phyloP scores from a whole-genome alignment of 345 rosid species.

The Populus pruinosa region DNA sequence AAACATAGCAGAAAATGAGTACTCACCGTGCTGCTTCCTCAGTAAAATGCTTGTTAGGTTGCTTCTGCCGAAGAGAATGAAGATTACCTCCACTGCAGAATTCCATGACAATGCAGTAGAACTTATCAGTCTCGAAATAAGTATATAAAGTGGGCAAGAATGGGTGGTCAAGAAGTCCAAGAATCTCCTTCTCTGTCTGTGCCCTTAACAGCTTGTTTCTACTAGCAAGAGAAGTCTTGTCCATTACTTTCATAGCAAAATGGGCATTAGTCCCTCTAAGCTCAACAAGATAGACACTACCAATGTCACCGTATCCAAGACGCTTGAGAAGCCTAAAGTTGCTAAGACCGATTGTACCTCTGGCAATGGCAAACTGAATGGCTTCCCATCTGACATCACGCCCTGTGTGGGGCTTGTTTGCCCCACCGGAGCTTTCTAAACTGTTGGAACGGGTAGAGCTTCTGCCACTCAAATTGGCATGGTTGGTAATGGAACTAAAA shows the following conservation, averaged over 20 bases:
- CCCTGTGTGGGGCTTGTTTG: constrained; percentile 81
- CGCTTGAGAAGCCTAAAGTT: constrained; percentile 79
- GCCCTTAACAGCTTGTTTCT: constrained; percentile 70
- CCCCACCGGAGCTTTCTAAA: constrained; percentile 60
- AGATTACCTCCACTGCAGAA: constrained; percentile 37
- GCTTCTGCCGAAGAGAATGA: constrained; percentile 35
- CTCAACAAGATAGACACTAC: constrained; percentile 47
- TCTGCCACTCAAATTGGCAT: constrained; percentile 5
- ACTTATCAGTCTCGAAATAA: constrained; percentile 37
- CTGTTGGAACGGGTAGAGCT: constrained; percentile 46
- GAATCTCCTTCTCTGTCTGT: constrained; percentile 37
- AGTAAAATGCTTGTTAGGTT: constrained; percentile 24
- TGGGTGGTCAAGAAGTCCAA: constrained; percentile 35
- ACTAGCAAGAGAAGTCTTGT: constrained; percentile 70
- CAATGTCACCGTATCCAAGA: constrained; percentile 88
- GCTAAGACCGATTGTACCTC: constrained; percentile 59
- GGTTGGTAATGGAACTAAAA: background rate
- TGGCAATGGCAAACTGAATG: constrained; percentile 42
- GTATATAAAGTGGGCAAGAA: constrained; percentile 33
- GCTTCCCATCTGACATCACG: constrained; percentile 91
- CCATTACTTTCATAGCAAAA: constrained; percentile 61
- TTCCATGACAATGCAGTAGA: constrained; percentile 36
- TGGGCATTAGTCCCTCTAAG: constrained; percentile 62
- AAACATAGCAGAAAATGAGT: background rate
- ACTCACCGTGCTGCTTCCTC: constrained; percentile 33